A percentile compares a stretch with the other conserved stretches of the same genome.
Evolutionary conservation across 108 stramenopile genomes (phyloP).

Genomic region (Halocafeteria seosinensis): DNA sequence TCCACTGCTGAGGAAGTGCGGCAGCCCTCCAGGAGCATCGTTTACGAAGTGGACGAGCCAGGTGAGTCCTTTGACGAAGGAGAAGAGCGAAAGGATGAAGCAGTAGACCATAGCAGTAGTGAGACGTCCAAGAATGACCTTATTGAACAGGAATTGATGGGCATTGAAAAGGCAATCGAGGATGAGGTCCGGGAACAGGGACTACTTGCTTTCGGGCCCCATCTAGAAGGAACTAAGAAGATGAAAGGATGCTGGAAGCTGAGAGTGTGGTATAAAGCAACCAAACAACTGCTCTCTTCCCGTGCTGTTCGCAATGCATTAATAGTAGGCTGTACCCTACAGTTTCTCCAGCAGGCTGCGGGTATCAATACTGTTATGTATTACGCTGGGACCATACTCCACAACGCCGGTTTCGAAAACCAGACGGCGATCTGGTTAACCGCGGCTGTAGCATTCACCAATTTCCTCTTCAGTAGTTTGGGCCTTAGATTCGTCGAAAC

Average conservation of each 20-base stretch:
- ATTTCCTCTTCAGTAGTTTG: not conserved
- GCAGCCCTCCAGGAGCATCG: too few species aligned
- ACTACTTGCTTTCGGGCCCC: not conserved
- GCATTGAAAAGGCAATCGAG: not conserved
- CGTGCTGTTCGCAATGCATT: not conserved
- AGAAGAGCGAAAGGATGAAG: too few species aligned
- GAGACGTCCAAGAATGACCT: too few species aligned
- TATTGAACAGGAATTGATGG: not conserved
- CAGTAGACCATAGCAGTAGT: too few species aligned
- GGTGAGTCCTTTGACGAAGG: too few species aligned
- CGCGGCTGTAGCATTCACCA: not conserved
- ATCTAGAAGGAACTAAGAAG: not conserved
- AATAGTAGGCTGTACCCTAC: not conserved
- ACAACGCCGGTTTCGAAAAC: not conserved
- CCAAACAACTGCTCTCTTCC: not conserved
- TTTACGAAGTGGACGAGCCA: too few species aligned
- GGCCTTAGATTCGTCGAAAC: not conserved
- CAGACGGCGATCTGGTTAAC: not conserved
- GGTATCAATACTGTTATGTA: conserved; percentile 8
- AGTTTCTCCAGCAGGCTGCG: conserved; percentile 2
- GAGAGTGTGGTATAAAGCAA: not conserved
- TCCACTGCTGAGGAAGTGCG: too few species aligned
- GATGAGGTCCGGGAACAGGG: not conserved
- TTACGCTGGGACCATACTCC: not conserved
- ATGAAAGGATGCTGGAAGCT: not conserved